These are phyloP conservation scores for Prinsepia uniflora DNA, from an alignment of 306 rosid species.

Conservation along the genomic window DNA sequence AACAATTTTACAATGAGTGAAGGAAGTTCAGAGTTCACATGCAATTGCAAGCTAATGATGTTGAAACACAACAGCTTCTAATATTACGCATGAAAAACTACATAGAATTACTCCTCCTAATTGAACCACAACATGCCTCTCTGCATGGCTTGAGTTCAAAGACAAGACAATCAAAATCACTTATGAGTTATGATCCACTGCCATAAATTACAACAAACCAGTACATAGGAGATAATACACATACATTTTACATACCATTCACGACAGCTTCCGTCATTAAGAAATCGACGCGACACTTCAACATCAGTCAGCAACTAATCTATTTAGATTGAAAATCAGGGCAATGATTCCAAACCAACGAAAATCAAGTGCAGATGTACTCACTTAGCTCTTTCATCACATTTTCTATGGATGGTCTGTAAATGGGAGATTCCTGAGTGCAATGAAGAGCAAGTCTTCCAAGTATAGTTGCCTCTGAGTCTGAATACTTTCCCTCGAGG, in stretches of 20 bases:
- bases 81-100: background rate
- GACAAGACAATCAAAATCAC: slow-evolving; percentile 5
- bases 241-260: background rate
- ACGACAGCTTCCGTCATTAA: slow-evolving; percentile 5
- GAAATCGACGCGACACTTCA: slow-evolving; percentile 13
- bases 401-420: slow-evolving; percentile 61
- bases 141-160: slow-evolving; percentile 14
- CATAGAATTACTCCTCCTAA: background rate
- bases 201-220: background rate
- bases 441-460: slow-evolving; percentile 58
- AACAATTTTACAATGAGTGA: slow-evolving; percentile 3
- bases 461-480: slow-evolving; percentile 59
- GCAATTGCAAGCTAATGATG: slow-evolving; percentile 3
- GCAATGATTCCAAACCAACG: slow-evolving; percentile 6
- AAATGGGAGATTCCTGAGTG: slow-evolving; percentile 55
- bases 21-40: background rate
- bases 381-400: slow-evolving; percentile 44
- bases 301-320: slow-evolving; percentile 18
- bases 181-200: background rate
- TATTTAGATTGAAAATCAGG: slow-evolving; percentile 9
- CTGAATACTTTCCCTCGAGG: slow-evolving; percentile 61
- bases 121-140: slow-evolving; percentile 11
- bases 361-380: slow-evolving; percentile 19
- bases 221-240: background rate
- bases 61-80: background rate